Evolutionary conservation across 176 grass and related monocot genomes (phyloP), one percentile per base, ranked within the genome.

Genomic region (Themeda triandra): DNA sequence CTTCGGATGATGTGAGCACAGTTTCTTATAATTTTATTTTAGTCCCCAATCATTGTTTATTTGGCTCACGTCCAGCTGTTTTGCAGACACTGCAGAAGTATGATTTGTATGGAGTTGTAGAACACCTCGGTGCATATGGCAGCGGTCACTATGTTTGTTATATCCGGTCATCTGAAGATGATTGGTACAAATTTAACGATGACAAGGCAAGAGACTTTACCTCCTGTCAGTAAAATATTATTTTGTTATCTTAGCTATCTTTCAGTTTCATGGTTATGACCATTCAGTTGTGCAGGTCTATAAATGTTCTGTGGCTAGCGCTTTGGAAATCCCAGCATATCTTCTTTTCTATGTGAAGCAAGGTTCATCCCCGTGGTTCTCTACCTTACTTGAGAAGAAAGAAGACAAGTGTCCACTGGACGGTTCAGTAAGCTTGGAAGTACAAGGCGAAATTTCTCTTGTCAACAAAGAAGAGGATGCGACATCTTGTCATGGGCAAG

Each of bases 321-420:
- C 85, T 29, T 79, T 93, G 70, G 48, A 85, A 13, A 58, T 15
- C 15, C 17, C 66, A 41, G 85, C 91, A 12, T 93, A 90, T 48
- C 59, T 93, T 63, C 85, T 93, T 36, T 93, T 93, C 51, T 93
- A 93, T 82, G 59, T 88, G 19, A 90, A 90, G 85, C 66, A 85
- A 70, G 85, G 91, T 63, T 87, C 91, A 31, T 90, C 66, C 35
- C 77, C 81, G 0, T 90, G 88, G 91, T 93, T 93, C 75, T 83
- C 85, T 28, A 82, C 53, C 32, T 83, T 93, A 51, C 75, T 93
- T 27, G 82, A 90, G 67, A 68, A 63, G 84, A 44, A 80, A 70
- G 21, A 56, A 5, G 33, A 35, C 33, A 35, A 24, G 29, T 46
- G 66, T 25, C 31, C 45, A 30, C 18, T 13, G 31, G 53, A 23